Base-by-base conservation (phyloP, 306 rosid species). In the Gastrolobium bilobum region DNA sequence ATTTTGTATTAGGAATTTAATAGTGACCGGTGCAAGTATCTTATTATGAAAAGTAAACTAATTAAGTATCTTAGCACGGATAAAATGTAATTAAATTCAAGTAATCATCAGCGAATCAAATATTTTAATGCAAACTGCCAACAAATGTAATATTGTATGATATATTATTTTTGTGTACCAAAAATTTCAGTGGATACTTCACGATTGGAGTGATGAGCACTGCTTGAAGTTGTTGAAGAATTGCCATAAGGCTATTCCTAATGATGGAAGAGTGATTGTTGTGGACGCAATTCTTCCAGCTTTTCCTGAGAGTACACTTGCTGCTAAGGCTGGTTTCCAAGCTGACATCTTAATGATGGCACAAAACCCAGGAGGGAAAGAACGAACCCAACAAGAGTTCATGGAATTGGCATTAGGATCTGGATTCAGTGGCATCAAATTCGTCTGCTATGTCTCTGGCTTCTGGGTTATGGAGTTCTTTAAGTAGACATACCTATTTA, bases 311-410 rank as follows among this genome's bases (percentile, higher is more conserved):
- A 71, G 46, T 35, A 48, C 39, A 30, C 0, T 0, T 38, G 2
- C 64, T 3, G 68, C 59, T 0, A 37, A 66, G n/a, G 1, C 0
- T 4, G 50, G 46, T 20, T 83, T 72, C 0, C 84, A 79, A 58
- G 31, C 5, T 34, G 89, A 82, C 51, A 10, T 82, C 0, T 0
- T 75, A 7, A 86, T 79, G 86, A 75, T 75, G 89, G 47, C 80
- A 29, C 77, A 79, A 48, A 70, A 63, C 66, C 82, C 82, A 69
- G 89, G 84, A 64, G 89, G 89, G n/a, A 82, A 79, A 61, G 84
- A 82, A 14, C 1, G 89, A 50, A 86, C 82, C 15, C 31, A 79
- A 29, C 30, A 79, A 20, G 77, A 86, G 10, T 75, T 82, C 50
- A 10, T 62, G 63, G 42, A 76, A 10, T 69, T 82, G 69, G 89